Base-by-base conservation (phyloP, 495 filamentous ascomycete species). In the Penicillium atrosanguineum region DNA sequence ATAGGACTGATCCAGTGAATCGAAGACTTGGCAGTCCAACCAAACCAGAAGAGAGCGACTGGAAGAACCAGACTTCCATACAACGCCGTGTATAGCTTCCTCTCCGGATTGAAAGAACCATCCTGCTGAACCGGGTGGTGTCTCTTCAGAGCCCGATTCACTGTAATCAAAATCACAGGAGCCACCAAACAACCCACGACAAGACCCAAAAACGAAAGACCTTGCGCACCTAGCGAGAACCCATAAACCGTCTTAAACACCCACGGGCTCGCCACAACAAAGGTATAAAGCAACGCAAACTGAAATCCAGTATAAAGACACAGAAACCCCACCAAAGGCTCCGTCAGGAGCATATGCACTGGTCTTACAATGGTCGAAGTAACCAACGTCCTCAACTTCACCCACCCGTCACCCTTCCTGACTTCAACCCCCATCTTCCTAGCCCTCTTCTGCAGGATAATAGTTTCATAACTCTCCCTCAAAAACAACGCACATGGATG, bases 291-390 rank as follows among this genome's bases (percentile, higher is more conserved):
- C 11, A 75, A 28, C 1, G 70, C 43, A 67, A 79, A 78, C 28
- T 74, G 74, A 7, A 64, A 57, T 0, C 63, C 64, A 9, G 75
- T 53, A 25, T 60, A 77, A 21, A 83, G 52, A 47, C 54, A 74
- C n/a, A 73, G 67, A 26, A 74, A 73, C 3, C 50, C 54, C 44
- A 87, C 83, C 47, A 87, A 82, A 7, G 84, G 83, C 62, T 87
- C 85, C 0, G 74, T 81, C 21, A 82, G 41, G 46, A 87, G 69
- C 85, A 88, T 87, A 46, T 78, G 64, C 0, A 86, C 25, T 0
- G 85, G 70, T 19, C 70, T 51, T 12, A 65, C 49, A 23, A 75
- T 41, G 12, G 65, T 59, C 0, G 69, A 62, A 7, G 60, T 65
- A 38, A 64, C 57, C 11, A 64, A 60, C 19, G 11, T 31, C 28